These are phyloP conservation scores for Nicotiana knightiana DNA, from an alignment of 257 asterid species.

Conservation along the genomic window DNA sequence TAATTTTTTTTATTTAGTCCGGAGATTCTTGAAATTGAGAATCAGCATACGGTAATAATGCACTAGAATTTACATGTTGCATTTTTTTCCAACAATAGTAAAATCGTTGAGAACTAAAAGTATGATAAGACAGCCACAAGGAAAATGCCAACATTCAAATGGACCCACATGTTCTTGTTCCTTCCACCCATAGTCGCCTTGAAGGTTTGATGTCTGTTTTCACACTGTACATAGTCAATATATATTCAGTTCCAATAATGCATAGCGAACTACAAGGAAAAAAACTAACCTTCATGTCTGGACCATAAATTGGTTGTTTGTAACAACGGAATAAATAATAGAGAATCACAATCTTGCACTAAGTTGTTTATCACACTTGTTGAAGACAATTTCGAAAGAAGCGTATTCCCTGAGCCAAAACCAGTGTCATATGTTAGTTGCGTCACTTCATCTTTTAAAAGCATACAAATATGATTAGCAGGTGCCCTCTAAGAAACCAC, in stretches of 20 bases:
- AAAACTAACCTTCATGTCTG: neutral
- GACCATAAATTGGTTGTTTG: neutral
- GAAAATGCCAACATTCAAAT: neutral
- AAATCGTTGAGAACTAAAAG: neutral
- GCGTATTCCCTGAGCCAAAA: slow-evolving; percentile 66
- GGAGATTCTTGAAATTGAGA: neutral
- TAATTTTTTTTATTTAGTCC: too few species aligned
- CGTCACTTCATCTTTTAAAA: neutral
- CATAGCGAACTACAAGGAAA: neutral
- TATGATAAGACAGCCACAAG: neutral
- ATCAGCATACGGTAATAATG: neutral
- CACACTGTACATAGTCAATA: neutral
- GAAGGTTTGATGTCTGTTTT: neutral
- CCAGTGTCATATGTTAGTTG: neutral
- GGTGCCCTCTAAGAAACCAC: neutral
- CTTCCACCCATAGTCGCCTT: neutral
- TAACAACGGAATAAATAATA: neutral
- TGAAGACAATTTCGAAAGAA: slow-evolving; percentile 87
- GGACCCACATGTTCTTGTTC: neutral
- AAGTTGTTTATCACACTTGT: slow-evolving; percentile 10
- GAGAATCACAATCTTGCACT: neutral
- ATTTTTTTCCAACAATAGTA: neutral
- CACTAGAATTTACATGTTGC: neutral
- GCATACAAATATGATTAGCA: neutral
- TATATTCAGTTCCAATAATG: neutral